Evolutionary conservation across 768 basidiomycete genomes (phyloP).

Genomic region (Kwoniella botswanensis): DNA sequence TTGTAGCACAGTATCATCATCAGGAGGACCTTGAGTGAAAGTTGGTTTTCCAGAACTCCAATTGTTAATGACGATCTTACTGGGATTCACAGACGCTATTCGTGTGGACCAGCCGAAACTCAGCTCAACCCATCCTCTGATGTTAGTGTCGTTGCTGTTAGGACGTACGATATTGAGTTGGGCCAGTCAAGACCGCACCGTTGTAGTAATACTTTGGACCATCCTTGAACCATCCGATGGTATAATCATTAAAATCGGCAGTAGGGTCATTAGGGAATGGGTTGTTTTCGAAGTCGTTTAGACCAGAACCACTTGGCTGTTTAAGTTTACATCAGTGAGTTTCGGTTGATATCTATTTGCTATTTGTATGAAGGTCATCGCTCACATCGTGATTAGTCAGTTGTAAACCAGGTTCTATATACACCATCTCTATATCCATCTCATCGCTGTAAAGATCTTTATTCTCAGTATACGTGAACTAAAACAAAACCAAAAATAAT

Average conservation of each 20-base stretch:
- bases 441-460: constrained; percentile 8
- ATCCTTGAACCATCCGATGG: constrained; percentile 31
- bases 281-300: constrained; percentile 15
- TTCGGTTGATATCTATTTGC: no score
- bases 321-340: background rate
- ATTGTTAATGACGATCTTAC: constrained; percentile 29
- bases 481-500: background rate
- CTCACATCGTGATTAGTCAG: constrained; percentile 32
- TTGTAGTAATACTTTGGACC: constrained; percentile 29
- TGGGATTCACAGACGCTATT: constrained; percentile 26
- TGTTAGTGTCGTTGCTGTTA: background rate
- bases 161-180: constrained; percentile 27
- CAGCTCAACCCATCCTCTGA: background rate
- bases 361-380: background rate
- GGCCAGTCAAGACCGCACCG: constrained; percentile 16
- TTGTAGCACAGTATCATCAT: constrained; percentile 23
- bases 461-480: constrained; percentile 28
- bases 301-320: constrained; percentile 14
- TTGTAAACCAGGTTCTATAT: constrained; percentile 26
- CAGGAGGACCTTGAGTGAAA: constrained; percentile 32
- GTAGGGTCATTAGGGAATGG: constrained; percentile 30
- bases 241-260: constrained; percentile 27
- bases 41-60: constrained; percentile 28
- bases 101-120: background rate
- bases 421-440: constrained; percentile 16